Percentiles rank a stretch among this genome's conserved stretches.
These are phyloP conservation scores for Carallia brachiata DNA, from an alignment of 345 rosid genomes.

Conservation along the genomic window DNA sequence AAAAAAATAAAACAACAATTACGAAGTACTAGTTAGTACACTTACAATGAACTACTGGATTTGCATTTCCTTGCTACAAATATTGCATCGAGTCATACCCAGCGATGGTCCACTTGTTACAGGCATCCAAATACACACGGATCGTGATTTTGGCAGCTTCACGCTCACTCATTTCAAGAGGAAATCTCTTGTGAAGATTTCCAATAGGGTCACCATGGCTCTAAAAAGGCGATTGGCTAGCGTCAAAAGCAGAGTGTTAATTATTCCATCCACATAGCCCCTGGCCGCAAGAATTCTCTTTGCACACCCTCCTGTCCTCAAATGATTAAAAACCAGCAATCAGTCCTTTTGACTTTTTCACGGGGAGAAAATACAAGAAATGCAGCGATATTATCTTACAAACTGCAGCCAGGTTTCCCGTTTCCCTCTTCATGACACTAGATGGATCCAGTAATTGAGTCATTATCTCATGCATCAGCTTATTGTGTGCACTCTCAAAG, in stretches of 20 bases:
- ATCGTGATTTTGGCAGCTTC: conserved; percentile 96
- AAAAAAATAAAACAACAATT: not conserved
- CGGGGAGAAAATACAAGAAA: not conserved
- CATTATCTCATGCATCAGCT: conserved; percentile 98
- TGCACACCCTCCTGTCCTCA: conserved; percentile 62
- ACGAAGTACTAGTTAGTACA: conserved; percentile 33
- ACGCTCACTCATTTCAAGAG: conserved; percentile 90
- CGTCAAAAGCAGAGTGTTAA: conserved; percentile 77
- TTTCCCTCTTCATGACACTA: conserved; percentile 85
- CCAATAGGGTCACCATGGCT: conserved; percentile 95
- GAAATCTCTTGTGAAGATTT: conserved; percentile 90
- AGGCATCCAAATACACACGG: conserved; percentile 80
- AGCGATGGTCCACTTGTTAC: conserved; percentile 85
- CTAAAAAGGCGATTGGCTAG: conserved; percentile 90
- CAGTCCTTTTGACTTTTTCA: not conserved
- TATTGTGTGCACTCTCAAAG: conserved; percentile 96
- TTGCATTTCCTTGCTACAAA: conserved; percentile 64
- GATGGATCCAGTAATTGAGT: conserved; percentile 89
- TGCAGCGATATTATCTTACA: conserved; percentile 48
- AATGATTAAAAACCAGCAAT: not conserved
- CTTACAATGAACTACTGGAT: not conserved
- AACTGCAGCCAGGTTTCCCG: conserved; percentile 82
- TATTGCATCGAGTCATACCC: conserved; percentile 91
- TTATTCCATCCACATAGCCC: conserved; percentile 81
- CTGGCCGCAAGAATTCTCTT: conserved; percentile 89